Evolutionary conservation across 805 yeast genomes (phyloP).

Genomic region (Pachysolen tannophilus): DNA sequence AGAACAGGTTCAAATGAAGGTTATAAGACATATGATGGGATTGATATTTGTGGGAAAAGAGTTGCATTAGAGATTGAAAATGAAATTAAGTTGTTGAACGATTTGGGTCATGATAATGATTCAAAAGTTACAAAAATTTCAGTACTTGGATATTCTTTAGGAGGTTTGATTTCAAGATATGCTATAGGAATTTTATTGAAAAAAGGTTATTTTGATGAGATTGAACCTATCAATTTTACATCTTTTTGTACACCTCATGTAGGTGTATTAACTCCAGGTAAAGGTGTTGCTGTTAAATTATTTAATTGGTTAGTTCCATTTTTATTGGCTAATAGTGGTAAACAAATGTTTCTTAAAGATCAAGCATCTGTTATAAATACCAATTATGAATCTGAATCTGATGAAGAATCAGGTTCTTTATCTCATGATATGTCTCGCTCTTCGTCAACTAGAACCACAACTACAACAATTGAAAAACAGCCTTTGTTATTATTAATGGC

Average conservation of each 20-base stretch:
- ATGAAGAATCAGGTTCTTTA: no score
- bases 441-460: slow-evolving; percentile 4
- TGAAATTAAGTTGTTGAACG: slow-evolving; percentile 22
- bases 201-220: slow-evolving; percentile 40
- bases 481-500: slow-evolving; percentile 68
- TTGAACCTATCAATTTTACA: slow-evolving; percentile 52
- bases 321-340: slow-evolving; percentile 63
- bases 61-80: slow-evolving; percentile 58
- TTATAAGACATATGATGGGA: slow-evolving; percentile 77
- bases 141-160: slow-evolving; percentile 80
- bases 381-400: slow-evolving; percentile 1
- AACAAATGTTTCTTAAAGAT: slow-evolving; percentile 64
- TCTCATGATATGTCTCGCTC: slow-evolving; percentile 7
- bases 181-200: slow-evolving; percentile 65
- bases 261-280: slow-evolving; percentile 55
- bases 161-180: slow-evolving; percentile 78
- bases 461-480: neutral
- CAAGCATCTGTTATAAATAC: slow-evolving; percentile 11
- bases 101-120: slow-evolving; percentile 13
- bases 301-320: slow-evolving; percentile 61
- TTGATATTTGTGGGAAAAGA: slow-evolving; percentile 75
- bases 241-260: slow-evolving; percentile 69
- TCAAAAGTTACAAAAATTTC: slow-evolving; percentile 57
- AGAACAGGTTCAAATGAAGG: slow-evolving; percentile 58
- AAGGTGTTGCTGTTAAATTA: slow-evolving; percentile 36